phyloP scores from a whole-genome alignment of 495 filamentous ascomycete species.

The Trichoderma parareesei region DNA sequence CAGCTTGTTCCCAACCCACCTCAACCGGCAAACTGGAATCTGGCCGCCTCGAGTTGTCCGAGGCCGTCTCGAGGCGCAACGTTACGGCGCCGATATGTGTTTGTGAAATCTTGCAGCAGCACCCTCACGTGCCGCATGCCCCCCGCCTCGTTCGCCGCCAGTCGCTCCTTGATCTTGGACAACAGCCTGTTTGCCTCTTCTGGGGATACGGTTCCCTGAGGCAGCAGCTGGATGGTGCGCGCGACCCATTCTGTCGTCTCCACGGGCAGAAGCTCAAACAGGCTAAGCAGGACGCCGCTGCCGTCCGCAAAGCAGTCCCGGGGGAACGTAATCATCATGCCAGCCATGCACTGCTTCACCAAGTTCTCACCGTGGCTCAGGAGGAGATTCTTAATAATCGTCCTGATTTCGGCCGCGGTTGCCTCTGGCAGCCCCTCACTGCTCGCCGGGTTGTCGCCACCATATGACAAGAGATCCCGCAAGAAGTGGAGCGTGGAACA shows the following conservation, averaged over 20 bases:
- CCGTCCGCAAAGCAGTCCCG: conserved; percentile 91
- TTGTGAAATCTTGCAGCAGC: conserved; percentile 93
- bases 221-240: conserved; percentile 73
- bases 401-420: conserved; percentile 48
- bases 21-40: conserved; percentile 71
- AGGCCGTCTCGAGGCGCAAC: conserved; percentile 89
- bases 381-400: conserved; percentile 64
- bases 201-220: conserved; percentile 64
- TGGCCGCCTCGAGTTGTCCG: conserved; percentile 71
- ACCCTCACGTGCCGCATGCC: conserved; percentile 67
- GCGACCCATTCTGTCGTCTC: conserved; percentile 74
- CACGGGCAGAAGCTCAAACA: conserved; percentile 80
- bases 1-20: neutral
- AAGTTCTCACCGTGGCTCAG: conserved; percentile 65
- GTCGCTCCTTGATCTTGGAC: conserved; percentile 54
- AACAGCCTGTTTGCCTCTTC: conserved; percentile 55
- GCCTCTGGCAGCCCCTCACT: conserved; percentile 54
- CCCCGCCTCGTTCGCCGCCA: conserved; percentile 54
- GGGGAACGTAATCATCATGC: conserved; percentile 98
- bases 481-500: conserved; percentile 89
- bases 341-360: conserved; percentile 77
- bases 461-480: conserved; percentile 86
- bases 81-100: conserved; percentile 83
- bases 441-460: conserved; percentile 63
- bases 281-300: conserved; percentile 76